These are phyloP conservation scores for Kodamaea hsintzibuensis DNA, from an alignment of 805 yeast genomes.

Conservation along the genomic window DNA sequence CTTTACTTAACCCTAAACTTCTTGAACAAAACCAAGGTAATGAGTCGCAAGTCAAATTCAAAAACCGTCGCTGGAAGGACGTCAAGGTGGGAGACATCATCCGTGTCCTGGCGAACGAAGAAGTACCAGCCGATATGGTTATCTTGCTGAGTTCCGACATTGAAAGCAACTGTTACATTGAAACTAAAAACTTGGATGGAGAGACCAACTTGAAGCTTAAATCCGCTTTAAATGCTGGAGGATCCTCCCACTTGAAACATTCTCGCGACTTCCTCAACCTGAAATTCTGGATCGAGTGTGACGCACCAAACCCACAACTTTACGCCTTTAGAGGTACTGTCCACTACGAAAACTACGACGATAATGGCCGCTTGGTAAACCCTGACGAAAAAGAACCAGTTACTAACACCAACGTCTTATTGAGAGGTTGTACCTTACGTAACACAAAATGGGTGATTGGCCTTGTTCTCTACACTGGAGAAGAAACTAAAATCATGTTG, in stretches of 20 bases:
- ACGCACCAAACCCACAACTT: conserved; percentile 66
- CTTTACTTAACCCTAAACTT: conserved; percentile 22
- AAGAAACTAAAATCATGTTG: conserved; percentile 77
- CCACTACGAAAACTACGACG: conserved; percentile 47
- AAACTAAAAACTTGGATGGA: conserved; percentile 82
- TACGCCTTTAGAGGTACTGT: conserved; percentile 68
- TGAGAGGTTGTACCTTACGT: conserved; percentile 77
- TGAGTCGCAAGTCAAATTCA: conserved; percentile 10
- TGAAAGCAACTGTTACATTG: conserved; percentile 73
- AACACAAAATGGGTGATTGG: conserved; percentile 86
- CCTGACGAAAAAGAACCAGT: conserved; percentile 59
- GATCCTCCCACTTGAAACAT: conserved; percentile 45
- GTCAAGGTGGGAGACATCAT: conserved; percentile 73
- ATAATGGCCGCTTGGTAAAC: conserved; percentile 29
- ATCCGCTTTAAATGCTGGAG: conserved; percentile 54
- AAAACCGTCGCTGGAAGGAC: conserved; percentile 58
- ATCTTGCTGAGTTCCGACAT: conserved; percentile 64
- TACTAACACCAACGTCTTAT: conserved; percentile 64
- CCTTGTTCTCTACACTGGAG: conserved; percentile 73
- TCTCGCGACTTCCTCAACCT: conserved; percentile 60
- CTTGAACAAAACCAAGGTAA: conserved; percentile 7
- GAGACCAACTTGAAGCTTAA: conserved; percentile 47
- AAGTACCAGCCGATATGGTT: conserved; percentile 74
- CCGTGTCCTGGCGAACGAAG: conserved; percentile 71
- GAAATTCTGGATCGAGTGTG: conserved; percentile 65